Base-by-base conservation (phyloP, 2,329 filamentous ascomycete species). In the Beauveria pseudobassiana region DNA sequence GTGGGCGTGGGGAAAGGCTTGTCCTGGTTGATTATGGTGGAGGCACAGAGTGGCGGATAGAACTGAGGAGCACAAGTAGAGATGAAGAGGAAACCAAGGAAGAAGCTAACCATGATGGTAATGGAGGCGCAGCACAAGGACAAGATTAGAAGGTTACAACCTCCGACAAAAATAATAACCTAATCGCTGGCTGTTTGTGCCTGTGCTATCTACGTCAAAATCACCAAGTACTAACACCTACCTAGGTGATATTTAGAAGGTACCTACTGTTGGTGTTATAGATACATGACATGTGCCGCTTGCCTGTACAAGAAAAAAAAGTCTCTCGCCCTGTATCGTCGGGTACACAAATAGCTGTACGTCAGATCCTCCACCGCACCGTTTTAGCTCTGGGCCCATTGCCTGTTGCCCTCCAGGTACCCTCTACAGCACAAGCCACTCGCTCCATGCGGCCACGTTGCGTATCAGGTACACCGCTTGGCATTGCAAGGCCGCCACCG, bases 1-100 rank as follows among this genome's bases (percentile, higher is more conserved):
- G 40, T 54, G 1, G 40, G 53, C 54, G 59, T 61, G 59, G 59
- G 59, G 59, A 55, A 61, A 42, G 46, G 49, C 59, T 38, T 55
- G 57, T 49, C 59, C 28, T 50, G 28, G 34, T 42, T 3, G 43
- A 26, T 34, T 53, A 22, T 55, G 59, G 59, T 43, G 50, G 58
- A 45, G 49, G 18, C 16, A 46, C 14, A 49, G 18, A 40, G 20
- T 53, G 49, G 49, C 22, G 28, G 22, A 18, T n/a, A 26, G 59
- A 14, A 53, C 10, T 18, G 34, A n/a, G 43, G 26, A 34, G 24
- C 3, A 40, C 20, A 18, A 22, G 24, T 46, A 54, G 34, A 24
- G 26, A 24, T 40, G n/a, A 18, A 40, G 18, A 26, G 38, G 2
- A 45, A 24, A 4, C 14, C 34, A 14, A 38, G 34, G 14, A 28